A percentile compares a stretch with the other conserved stretches of the same genome.
Conservation (phyloP, 108 stramenopile species). For the Epipyxis sp. region DNA sequence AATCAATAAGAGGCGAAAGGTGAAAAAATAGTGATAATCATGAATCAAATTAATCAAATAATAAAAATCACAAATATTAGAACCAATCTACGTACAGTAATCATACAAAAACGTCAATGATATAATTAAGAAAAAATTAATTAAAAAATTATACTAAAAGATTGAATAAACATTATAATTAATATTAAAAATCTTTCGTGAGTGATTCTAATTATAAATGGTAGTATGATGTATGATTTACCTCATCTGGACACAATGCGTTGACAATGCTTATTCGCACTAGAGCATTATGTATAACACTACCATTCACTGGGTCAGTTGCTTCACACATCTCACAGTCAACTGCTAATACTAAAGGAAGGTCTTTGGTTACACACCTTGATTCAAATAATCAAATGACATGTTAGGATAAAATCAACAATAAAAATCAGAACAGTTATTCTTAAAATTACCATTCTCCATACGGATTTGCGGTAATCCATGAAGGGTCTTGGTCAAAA, state of each 20-base stretch:
- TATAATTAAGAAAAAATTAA: conserved; percentile 37
- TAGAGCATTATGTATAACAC: conserved; percentile 69
- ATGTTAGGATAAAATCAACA: no score
- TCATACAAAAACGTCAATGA: no score
- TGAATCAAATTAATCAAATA: no score
- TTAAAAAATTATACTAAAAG: not conserved
- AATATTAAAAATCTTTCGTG: no score
- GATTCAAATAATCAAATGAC: no score
- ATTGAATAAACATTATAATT: not conserved
- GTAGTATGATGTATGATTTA: conserved; percentile 25
- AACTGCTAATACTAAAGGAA: conserved; percentile 85
- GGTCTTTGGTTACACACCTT: conserved; percentile 38
- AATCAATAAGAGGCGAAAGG: no score
- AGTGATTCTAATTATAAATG: not conserved
- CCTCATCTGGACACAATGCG: conserved; percentile 72
- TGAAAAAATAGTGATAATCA: no score
- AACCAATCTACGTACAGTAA: no score
- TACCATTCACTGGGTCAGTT: conserved; percentile 74
- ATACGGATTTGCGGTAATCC: not conserved
- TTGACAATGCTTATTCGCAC: conserved; percentile 84
- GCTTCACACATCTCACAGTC: conserved; percentile 98
- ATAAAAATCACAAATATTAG: no score
- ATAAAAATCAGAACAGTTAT: no score
- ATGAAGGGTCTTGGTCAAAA: not conserved
- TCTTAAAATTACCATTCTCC: no score